A percentile compares a stretch with the other conserved stretches of the same genome.
Evolutionary conservation across 192 early-diverging fungal genomes (phyloP).

Genomic region (Coemansia sp.): DNA sequence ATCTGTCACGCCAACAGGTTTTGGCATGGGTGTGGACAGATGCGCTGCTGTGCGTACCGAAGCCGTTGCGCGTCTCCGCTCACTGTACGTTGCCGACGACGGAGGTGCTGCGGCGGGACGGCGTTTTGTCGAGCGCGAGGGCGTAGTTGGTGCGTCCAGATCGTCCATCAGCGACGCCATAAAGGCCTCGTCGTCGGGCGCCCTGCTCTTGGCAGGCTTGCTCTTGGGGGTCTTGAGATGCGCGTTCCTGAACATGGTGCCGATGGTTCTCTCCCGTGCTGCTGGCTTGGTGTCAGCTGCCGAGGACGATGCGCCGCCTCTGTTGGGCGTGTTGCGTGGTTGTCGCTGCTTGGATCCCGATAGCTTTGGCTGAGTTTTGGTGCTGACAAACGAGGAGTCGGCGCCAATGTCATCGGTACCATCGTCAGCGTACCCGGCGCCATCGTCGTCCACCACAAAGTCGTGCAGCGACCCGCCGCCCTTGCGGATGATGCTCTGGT

Average conservation of each 20-base stretch:
- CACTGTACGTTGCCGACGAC: slow-evolving; percentile 29
- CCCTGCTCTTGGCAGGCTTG: not conserved
- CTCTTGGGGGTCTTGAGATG: slow-evolving; percentile 19
- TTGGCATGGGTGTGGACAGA: slow-evolving; percentile 8
- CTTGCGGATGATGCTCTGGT: slow-evolving; percentile 19
- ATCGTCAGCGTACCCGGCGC: slow-evolving; percentile 35
- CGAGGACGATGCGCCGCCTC: not conserved
- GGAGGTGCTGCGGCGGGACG: not conserved
- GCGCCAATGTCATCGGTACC: slow-evolving; percentile 35
- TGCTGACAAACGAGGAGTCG: slow-evolving; percentile 6
- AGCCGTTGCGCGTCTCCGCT: slow-evolving; percentile 18
- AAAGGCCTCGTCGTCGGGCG: slow-evolving; percentile 46
- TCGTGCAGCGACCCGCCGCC: slow-evolving; percentile 22
- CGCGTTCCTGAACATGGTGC: slow-evolving; percentile 46
- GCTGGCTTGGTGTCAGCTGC: not conserved
- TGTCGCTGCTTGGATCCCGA: not conserved
- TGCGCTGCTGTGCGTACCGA: not conserved
- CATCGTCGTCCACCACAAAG: slow-evolving; percentile 55
- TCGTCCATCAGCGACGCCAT: slow-evolving; percentile 47
- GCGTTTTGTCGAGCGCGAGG: slow-evolving; percentile 21
- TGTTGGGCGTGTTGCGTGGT: not conserved
- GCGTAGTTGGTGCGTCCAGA: slow-evolving; percentile 28
- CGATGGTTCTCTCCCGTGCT: slow-evolving; percentile 14
- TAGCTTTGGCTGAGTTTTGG: slow-evolving; percentile 1
- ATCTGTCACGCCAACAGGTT: slow-evolving; percentile 20